These are phyloP conservation scores for Trifolium dubium DNA, from an alignment of 306 rosid species.

Conservation along the genomic window DNA sequence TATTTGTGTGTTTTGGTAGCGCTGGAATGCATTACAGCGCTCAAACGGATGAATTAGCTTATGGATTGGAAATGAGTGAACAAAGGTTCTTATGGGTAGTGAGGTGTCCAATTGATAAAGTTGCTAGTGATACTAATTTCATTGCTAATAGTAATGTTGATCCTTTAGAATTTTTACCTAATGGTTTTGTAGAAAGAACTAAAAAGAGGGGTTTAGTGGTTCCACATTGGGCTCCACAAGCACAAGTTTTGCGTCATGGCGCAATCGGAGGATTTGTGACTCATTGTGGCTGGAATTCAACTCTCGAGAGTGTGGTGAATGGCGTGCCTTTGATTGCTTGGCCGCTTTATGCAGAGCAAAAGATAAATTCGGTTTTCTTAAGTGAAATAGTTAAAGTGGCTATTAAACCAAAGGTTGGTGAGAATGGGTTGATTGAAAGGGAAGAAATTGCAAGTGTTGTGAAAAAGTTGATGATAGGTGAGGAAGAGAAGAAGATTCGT, in stretches of 20 bases:
- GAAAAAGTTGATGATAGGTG: constrained; percentile 31
- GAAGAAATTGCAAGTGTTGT: constrained; percentile 39
- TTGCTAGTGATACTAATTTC: constrained; percentile 3
- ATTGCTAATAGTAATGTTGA: not conserved
- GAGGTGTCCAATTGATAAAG: constrained; percentile 33
- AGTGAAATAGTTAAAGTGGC: constrained; percentile 32
- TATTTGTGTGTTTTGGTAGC: constrained; percentile 43
- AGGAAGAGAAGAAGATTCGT: constrained; percentile 26
- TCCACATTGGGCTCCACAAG: constrained; percentile 46
- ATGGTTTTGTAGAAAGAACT: constrained; percentile 60
- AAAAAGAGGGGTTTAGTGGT: constrained; percentile 33
- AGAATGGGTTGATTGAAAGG: constrained; percentile 33
- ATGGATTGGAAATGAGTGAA: constrained; percentile 39
- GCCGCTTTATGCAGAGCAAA: constrained; percentile 45
- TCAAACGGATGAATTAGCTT: constrained; percentile 38
- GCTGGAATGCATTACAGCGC: not conserved
- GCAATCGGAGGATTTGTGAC: constrained; percentile 44
- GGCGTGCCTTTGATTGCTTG: constrained; percentile 38
- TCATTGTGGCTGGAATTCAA: constrained; percentile 51
- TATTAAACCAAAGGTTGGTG: constrained; percentile 16
- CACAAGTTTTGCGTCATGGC: constrained; percentile 29
- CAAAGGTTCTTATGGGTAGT: constrained; percentile 42
- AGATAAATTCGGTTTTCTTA: constrained; percentile 34
- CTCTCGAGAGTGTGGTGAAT: constrained; percentile 36
- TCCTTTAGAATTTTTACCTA: constrained; percentile 31